Percentiles rank a stretch among this genome's conserved stretches.
These are phyloP conservation scores for Pilatotrama ljubarskyi DNA, from an alignment of 768 basidiomycete species.

Conservation along the genomic window DNA sequence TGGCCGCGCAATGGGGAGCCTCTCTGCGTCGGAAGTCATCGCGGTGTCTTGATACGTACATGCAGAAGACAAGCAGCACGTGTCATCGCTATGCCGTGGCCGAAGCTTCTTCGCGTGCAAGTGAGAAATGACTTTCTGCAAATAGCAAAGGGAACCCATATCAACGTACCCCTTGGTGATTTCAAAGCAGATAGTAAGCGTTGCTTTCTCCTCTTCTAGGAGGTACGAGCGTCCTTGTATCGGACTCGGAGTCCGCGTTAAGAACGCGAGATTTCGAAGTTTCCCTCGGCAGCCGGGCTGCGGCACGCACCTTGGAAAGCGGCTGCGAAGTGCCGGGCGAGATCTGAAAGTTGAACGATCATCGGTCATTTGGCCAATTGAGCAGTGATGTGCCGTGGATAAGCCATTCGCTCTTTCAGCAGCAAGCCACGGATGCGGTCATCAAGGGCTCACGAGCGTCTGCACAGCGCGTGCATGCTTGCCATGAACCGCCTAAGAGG, in stretches of 20 bases:
- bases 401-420: background rate
- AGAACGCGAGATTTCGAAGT: background rate
- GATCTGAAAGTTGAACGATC: background rate
- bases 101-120: no score
- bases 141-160: background rate
- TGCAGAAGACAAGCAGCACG: no score
- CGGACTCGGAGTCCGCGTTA: no score
- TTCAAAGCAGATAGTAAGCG: background rate
- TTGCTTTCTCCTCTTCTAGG: background rate
- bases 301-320: background rate
- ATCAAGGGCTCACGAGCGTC: background rate
- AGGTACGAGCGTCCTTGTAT: background rate
- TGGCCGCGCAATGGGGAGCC: no score
- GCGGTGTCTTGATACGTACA: no score
- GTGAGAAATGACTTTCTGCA: background rate
- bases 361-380: background rate
- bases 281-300: background rate
- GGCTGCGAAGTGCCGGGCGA: background rate
- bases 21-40: no score
- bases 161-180: background rate
- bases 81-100: no score
- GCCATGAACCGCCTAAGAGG: background rate
- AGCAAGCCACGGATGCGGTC: background rate
- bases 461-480: background rate
- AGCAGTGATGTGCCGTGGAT: constrained; percentile 8